Evolutionary conservation across 306 rosid species (phyloP).

Genomic region (Fragaria vesca): DNA sequence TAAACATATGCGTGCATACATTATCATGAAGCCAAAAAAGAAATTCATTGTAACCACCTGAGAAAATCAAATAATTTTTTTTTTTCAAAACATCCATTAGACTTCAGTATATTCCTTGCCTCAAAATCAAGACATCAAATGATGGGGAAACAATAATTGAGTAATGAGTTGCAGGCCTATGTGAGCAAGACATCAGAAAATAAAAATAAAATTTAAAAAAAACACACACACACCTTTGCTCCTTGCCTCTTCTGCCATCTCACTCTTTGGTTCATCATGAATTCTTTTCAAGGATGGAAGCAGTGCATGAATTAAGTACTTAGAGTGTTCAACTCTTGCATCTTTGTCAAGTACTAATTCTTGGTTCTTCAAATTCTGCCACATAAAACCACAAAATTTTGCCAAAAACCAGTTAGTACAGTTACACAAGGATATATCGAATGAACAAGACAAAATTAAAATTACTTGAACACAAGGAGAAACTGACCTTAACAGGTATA

Average conservation of each 20-base stretch:
- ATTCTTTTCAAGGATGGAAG: constrained; percentile 63
- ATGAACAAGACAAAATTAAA: background rate
- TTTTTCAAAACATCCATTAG: background rate
- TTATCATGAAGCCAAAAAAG: background rate
- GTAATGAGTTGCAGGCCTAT: background rate
- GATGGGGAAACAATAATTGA: background rate
- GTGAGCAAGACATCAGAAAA: background rate
- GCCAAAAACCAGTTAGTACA: background rate
- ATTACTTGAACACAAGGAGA: background rate
- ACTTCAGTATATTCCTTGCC: background rate
- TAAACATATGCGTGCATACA: background rate
- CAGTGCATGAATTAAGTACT: constrained; percentile 50
- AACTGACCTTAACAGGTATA: constrained; percentile 39
- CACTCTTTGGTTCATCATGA: constrained; percentile 60
- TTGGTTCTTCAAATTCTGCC: constrained; percentile 32
- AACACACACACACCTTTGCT: constrained; percentile 43
- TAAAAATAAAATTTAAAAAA: background rate
- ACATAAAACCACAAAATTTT: constrained; percentile 1
- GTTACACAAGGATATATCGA: background rate
- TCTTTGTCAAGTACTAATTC: background rate
- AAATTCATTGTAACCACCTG: background rate
- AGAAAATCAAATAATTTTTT: background rate
- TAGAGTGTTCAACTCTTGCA: constrained; percentile 30
- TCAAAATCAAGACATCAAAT: background rate
- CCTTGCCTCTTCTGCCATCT: constrained; percentile 62